These are phyloP conservation scores for Coemansia sp. DNA, from an alignment of 192 early-diverging fungal species.

Conservation along the genomic window DNA sequence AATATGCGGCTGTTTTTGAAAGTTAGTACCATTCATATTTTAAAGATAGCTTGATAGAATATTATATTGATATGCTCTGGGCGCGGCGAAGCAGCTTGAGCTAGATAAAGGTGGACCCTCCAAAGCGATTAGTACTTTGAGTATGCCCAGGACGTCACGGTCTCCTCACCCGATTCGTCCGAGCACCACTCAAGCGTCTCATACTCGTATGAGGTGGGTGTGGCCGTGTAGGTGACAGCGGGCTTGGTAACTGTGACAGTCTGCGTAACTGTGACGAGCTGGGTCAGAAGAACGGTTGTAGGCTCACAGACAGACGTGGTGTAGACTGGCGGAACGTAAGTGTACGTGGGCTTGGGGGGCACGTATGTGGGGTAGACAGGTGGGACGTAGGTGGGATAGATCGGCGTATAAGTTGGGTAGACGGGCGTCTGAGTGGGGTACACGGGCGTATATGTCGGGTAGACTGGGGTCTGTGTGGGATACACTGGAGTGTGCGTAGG, in stretches of 20 bases:
- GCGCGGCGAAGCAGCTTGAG: neutral
- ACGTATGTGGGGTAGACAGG: conserved; percentile 12
- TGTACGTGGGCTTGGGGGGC: neutral
- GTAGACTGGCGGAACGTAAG: conserved; percentile 20
- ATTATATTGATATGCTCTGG: neutral
- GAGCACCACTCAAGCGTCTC: conserved; percentile 38
- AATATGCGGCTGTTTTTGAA: too few species aligned
- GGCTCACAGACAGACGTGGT: conserved; percentile 23
- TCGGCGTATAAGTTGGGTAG: neutral
- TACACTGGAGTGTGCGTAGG: neutral
- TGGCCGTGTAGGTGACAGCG: conserved; percentile 14
- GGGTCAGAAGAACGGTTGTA: conserved; percentile 17
- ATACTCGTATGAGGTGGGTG: conserved; percentile 16
- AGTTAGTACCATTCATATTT: too few species aligned
- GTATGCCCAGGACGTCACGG: neutral
- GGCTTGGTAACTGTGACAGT: conserved; percentile 15
- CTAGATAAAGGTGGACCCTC: neutral
- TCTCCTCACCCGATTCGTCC: conserved; percentile 14
- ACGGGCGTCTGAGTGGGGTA: neutral
- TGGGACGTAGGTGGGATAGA: neutral
- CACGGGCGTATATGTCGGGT: neutral
- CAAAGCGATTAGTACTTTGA: conserved; percentile 6
- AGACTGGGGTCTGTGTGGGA: neutral
- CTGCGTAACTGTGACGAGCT: conserved; percentile 18
- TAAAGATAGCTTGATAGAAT: neutral